Conservation (phyloP, 148 eudicot genomes). For the Chenopodium suecicum region DNA sequence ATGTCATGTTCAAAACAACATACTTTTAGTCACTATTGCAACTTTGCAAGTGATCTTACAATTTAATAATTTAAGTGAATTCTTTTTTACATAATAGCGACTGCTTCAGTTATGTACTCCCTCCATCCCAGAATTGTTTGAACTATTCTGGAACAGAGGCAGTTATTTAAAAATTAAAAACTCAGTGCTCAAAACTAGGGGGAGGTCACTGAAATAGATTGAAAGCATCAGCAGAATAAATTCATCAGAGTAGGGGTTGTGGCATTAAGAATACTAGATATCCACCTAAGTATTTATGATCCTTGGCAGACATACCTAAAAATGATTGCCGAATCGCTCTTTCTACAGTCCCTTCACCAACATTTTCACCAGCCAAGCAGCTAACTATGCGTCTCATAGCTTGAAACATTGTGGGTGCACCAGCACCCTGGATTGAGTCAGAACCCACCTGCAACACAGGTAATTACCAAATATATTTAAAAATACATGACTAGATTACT, state of each 20-base stretch:
- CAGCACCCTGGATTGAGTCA: conserved; percentile 91
- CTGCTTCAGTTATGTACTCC: no score
- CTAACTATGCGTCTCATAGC: conserved; percentile 81
- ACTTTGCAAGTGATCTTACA: not conserved
- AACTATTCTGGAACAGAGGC: no score
- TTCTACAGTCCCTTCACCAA: conserved; percentile 62
- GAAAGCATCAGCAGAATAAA: not conserved
- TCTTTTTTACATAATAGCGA: no score
- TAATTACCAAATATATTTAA: conserved; percentile 8
- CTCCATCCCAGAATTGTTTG: no score
- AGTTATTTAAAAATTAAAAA: not conserved
- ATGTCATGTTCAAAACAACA: not conserved
- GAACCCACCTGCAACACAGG: conserved; percentile 77
- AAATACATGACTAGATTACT: not conserved
- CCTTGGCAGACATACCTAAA: conserved; percentile 53
- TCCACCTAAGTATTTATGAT: not conserved
- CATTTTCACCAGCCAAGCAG: conserved; percentile 57
- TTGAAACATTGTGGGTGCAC: conserved; percentile 98
- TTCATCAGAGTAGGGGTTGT: not conserved
- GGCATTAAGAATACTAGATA: not conserved
- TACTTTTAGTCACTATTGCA: not conserved
- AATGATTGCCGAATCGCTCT: conserved; percentile 84
- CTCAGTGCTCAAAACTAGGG: not conserved
- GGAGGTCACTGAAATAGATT: not conserved
- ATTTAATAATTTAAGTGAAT: no score